These are phyloP conservation scores for Vigna mungo DNA, from an alignment of 306 rosid species.

Conservation along the genomic window DNA sequence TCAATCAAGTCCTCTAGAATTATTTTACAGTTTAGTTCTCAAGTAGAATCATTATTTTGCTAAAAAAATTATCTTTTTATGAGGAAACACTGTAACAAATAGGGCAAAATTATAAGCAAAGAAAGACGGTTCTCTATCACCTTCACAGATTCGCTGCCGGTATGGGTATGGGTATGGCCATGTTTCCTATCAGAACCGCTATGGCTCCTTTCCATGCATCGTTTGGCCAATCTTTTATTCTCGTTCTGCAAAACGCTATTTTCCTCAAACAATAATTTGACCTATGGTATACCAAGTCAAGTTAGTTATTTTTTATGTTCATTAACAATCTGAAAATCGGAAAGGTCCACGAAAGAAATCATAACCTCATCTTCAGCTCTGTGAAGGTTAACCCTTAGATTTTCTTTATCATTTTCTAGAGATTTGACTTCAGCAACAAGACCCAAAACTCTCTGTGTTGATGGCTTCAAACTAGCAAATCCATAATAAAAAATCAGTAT, in stretches of 20 bases:
- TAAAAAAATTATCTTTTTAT: neutral
- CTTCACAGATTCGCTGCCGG: constrained; percentile 69
- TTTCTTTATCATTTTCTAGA: constrained; percentile 78
- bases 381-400: constrained; percentile 71
- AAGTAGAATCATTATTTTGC: too few species aligned
- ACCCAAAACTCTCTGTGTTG: constrained; percentile 62
- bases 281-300: constrained; percentile 49
- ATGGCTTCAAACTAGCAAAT: constrained; percentile 76
- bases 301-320: constrained; percentile 12
- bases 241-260: constrained; percentile 67
- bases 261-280: constrained; percentile 70
- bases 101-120: neutral
- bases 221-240: constrained; percentile 64
- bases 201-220: constrained; percentile 57
- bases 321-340: constrained; percentile 30
- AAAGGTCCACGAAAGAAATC: neutral
- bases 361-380: constrained; percentile 91
- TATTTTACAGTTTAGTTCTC: too few species aligned
- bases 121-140: constrained; percentile 42
- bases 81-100: neutral
- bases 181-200: constrained; percentile 66
- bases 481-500: constrained; percentile 26
- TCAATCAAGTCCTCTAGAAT: too few species aligned
- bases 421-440: constrained; percentile 70
- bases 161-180: neutral